Evolutionary conservation across 2,329 filamentous ascomycete genomes (phyloP).

Genomic region (Aureobasidium sp.): DNA sequence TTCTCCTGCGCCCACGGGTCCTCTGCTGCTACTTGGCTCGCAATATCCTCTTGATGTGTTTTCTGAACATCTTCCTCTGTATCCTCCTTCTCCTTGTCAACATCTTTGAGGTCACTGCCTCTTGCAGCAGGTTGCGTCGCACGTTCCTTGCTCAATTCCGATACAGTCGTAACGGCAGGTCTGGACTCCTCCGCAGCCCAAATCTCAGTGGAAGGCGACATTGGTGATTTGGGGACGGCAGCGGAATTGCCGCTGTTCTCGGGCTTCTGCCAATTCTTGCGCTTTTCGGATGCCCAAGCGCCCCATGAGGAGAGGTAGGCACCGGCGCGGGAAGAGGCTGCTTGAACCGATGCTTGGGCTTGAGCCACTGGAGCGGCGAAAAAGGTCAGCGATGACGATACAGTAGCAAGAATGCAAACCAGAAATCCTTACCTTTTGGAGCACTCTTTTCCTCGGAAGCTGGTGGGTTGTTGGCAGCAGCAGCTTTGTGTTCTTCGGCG

Average conservation of each 20-base stretch:
- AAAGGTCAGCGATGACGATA: constrained; percentile 12
- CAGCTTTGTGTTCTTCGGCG: constrained; percentile 48
- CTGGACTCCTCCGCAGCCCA: neutral
- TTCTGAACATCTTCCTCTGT: neutral
- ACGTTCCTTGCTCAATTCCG: neutral
- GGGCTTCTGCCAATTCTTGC: constrained; percentile 38
- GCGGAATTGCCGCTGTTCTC: neutral
- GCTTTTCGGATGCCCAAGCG: constrained; percentile 65
- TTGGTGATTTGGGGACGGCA: neutral
- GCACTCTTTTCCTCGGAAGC: constrained; percentile 17
- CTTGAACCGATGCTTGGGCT: constrained; percentile 49
- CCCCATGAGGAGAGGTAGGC: constrained; percentile 60
- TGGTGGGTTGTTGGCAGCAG: constrained; percentile 18
- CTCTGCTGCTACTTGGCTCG: neutral
- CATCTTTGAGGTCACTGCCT: neutral
- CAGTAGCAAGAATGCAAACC: too few species aligned
- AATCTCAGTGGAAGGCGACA: neutral
- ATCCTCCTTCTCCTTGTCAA: neutral
- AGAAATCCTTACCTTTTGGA: neutral
- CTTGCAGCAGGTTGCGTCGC: neutral
- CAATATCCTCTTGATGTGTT: neutral
- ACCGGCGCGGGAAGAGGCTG: constrained; percentile 50
- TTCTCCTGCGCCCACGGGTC: constrained; percentile 1
- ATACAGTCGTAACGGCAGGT: neutral
- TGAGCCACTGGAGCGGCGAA: constrained; percentile 41